Evolutionary conservation across 306 rosid species (phyloP), one percentile per base, ranked within the genome.

Genomic region (Arachis stenosperma): DNA sequence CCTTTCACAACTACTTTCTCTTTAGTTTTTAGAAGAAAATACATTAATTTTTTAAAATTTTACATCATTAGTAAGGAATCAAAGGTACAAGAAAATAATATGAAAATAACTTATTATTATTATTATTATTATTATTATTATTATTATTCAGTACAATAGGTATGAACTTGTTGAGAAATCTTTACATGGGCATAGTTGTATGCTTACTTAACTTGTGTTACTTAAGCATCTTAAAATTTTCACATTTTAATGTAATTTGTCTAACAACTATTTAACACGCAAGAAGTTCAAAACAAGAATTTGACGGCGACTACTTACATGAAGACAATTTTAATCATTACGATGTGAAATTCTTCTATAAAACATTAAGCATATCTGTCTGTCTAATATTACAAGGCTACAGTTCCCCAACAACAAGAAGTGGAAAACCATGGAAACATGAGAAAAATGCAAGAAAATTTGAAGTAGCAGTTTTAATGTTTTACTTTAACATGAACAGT

Each of bases 1-100:
- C 65, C 64, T 79, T 73, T 73, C 51, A 59, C 78, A 40, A 48
- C 47, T 41, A 15, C 7, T 12, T 58, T 10, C 67, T 56, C 65
- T 53, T 36, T 36, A 36, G 9, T 54, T 42, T 6, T 42, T 40
- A 40, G 7, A 40, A 40, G 43, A 7, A 6, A 44, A 44, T 44
- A 10, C 9, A 44, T 44, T 44, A 44, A 44, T 44, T 4, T 6
- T 4, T 44, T 7, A 44, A 44, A 6, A 12, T 13, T 51, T 51
- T 13, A 51, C n/a, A 4, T 12, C 52, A 3, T 9, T 51, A 51
- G 4, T 51, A 12, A 4, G n/a, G 6, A 51, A 51, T 15, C n/a
- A 51, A 51, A 13, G 6, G 56, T 13, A 22, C n/a, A 51, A 51
- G 13, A n/a, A 48, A 48, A 48, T 10, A 48, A 48, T 48, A 48